Base-by-base conservation (phyloP, 805 yeast species). In the Hanseniaspora singularis region DNA sequence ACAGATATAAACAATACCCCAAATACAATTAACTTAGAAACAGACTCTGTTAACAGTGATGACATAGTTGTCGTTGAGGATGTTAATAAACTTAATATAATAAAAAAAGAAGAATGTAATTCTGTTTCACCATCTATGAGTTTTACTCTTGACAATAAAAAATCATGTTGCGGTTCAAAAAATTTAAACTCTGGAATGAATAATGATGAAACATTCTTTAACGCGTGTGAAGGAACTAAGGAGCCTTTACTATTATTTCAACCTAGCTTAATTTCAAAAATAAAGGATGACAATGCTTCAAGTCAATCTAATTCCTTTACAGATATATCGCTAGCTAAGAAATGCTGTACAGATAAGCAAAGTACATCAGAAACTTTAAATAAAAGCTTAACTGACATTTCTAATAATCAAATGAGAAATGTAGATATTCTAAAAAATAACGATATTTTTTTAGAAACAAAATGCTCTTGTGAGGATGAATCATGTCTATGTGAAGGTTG, bases 1-100 rank as follows among this genome's bases (percentile, higher is more conserved):
- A 20, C 55, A 34, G 76, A 71, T 43, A 74, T 57, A 19, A 53
- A 62, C 22, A 59, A 60, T 4, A 31, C n/a, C 7, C 15, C 19
- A 15, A 18, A 10, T 10, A 32, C 14, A 11, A 5, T 30, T 30
- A 10, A 11, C 32, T 22, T 12, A 23, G 22, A 37, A 23, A n/a
- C 18, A 14, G n/a, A n/a, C n/a, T 23, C n/a, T 7, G 14, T 8
- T 15, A 27, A 15, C 3, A 19, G 16, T 16, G 41, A 38, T 4
- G 41, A 28, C 12, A 19, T 28, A 4, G 27, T 26, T 9, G 19
- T 36, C 3, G 40, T 63, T 57, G 26, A 60, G 58, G 20, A 51
- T 57, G 14, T 36, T 8, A 15, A 11, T 10, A 36, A 36, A 8
- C 30, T 36, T n/a, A 22, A 24, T 24, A 23, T 36, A 14, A 19